These are phyloP conservation scores for Barnettozyma vustinii DNA, from an alignment of 805 yeast species.

Conservation along the genomic window DNA sequence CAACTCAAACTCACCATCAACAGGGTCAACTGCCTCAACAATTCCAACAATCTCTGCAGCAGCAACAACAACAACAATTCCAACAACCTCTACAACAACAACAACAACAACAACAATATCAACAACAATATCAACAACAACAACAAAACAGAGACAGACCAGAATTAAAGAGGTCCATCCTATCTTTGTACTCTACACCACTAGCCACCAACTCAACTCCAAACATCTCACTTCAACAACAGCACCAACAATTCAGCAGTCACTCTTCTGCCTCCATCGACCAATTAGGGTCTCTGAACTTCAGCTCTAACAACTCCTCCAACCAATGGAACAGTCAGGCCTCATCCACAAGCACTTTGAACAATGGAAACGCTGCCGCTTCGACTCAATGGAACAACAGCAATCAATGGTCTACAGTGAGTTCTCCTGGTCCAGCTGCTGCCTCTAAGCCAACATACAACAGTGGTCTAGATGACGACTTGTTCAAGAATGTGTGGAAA, in stretches of 20 bases:
- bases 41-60: slow-evolving; percentile 10
- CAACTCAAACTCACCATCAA: slow-evolving; percentile 9
- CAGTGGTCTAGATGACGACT: slow-evolving; percentile 48
- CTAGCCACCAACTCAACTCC: slow-evolving; percentile 21
- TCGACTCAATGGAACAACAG: slow-evolving; percentile 6
- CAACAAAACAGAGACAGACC: slow-evolving; percentile 42
- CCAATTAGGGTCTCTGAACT: slow-evolving; percentile 12
- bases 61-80: slow-evolving; percentile 13
- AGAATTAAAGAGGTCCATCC: slow-evolving; percentile 85
- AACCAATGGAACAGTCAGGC: slow-evolving; percentile 7
- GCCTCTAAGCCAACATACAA: slow-evolving; percentile 3
- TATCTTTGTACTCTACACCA: slow-evolving; percentile 77
- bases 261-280: slow-evolving; percentile 11
- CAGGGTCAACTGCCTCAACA: slow-evolving; percentile 12
- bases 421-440: slow-evolving; percentile 8
- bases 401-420: slow-evolving; percentile 21
- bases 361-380: neutral
- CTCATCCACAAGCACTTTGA: slow-evolving; percentile 3
- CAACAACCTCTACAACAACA: slow-evolving; percentile 6
- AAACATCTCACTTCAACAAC: slow-evolving; percentile 14
- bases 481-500: slow-evolving; percentile 67
- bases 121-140: slow-evolving; percentile 5
- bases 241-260: slow-evolving; percentile 5
- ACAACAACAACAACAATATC: slow-evolving; percentile 14
- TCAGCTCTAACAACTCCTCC: slow-evolving; percentile 5